A percentile compares a stretch with the other conserved stretches of the same genome.
phyloP scores from a whole-genome alignment of 2,329 filamentous ascomycete genomes.

The Dothiorella sarmentorum region DNA sequence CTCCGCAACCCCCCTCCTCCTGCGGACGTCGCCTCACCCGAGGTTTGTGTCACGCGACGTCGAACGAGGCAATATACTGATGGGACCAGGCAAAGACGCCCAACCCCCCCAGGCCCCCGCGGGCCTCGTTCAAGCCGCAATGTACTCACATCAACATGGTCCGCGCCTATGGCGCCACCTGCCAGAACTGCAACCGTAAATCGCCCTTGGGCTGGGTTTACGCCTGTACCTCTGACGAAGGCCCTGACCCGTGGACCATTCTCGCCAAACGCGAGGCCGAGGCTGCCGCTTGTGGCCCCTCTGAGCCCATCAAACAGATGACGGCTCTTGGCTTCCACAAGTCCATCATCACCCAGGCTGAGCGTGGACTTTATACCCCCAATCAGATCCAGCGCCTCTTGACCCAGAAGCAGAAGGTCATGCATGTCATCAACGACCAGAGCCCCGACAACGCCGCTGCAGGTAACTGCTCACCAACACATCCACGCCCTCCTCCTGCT shows the following conservation, averaged over 20 bases:
- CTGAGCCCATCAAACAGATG: neutral
- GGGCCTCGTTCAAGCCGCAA: constrained; percentile 18
- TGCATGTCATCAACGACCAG: constrained; percentile 26
- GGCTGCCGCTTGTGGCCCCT: constrained; percentile 22
- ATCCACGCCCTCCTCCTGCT: neutral
- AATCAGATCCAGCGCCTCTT: constrained; percentile 33
- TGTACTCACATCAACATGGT: constrained; percentile 70
- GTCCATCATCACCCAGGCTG: constrained; percentile 33
- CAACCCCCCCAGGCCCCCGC: constrained; percentile 5
- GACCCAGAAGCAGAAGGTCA: constrained; percentile 31
- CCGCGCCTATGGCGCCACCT: constrained; percentile 59
- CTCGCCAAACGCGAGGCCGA: neutral
- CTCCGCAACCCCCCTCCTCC: neutral
- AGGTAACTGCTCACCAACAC: neutral
- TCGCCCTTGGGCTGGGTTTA: constrained; percentile 70
- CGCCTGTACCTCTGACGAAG: constrained; percentile 63
- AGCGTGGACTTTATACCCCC: constrained; percentile 33
- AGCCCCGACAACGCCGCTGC: neutral
- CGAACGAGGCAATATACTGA: constrained; percentile 6
- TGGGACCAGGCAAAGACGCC: neutral
- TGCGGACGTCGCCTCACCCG: neutral
- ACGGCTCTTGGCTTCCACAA: constrained; percentile 30
- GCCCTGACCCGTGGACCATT: constrained; percentile 7
- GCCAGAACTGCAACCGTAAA: constrained; percentile 55
- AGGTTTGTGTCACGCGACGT: constrained; percentile 5